Percentiles rank a stretch among this genome's conserved stretches.
phyloP scores from a whole-genome alignment of 352 stramenopile species.

The Elongisporangium prolatum region DNA sequence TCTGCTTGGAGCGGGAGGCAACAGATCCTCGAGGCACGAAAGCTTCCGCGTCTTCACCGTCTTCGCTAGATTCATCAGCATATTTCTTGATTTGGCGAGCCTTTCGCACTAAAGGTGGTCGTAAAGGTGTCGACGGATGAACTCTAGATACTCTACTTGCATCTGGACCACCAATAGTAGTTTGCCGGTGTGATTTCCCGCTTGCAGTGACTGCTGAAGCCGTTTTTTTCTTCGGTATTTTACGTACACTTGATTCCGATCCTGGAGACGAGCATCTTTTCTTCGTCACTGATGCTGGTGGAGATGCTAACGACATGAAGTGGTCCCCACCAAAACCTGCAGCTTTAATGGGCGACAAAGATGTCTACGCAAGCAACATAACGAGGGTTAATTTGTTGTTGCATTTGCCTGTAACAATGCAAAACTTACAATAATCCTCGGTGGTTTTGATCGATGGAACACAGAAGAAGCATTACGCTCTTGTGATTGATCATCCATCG shows the following conservation, averaged over 20 bases:
- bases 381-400: not conserved
- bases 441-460: not conserved
- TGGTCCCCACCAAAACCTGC: slow-evolving; percentile 31
- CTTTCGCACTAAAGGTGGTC: slow-evolving; percentile 22
- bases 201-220: slow-evolving; percentile 1
- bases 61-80: slow-evolving; percentile 48
- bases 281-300: slow-evolving; percentile 53
- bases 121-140: not conserved
- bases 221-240: slow-evolving; percentile 6
- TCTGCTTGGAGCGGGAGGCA: slow-evolving; percentile 16
- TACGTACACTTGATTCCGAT: slow-evolving; percentile 3
- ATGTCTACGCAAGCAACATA: slow-evolving; percentile 25
- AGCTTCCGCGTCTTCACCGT: slow-evolving; percentile 33
- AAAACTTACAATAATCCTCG: slow-evolving; percentile 47
- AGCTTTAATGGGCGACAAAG: slow-evolving; percentile 72
- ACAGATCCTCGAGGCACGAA: slow-evolving; percentile 24
- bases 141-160: not conserved
- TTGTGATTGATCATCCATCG: not conserved
- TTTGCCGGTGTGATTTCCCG: not conserved
- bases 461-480: not conserved
- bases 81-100: slow-evolving; percentile 29
- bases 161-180: not conserved
- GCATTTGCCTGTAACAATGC: not conserved
- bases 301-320: slow-evolving; percentile 62
- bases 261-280: slow-evolving; percentile 23